Conservation (phyloP, 140 eudicot genomes). For the Stevia rebaudiana region DNA sequence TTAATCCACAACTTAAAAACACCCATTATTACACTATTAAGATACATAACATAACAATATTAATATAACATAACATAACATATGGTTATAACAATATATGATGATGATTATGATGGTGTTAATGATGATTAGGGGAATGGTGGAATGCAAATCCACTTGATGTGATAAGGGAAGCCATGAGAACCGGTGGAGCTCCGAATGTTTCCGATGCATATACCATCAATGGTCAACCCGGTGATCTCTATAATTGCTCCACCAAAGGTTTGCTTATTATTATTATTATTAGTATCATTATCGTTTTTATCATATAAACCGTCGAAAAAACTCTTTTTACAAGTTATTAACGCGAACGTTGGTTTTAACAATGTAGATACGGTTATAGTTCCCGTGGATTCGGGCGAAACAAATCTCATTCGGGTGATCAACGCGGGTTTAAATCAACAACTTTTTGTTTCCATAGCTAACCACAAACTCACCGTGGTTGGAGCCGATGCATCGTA, state of each 20-base stretch:
- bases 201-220: slow-evolving; percentile 87
- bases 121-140: slow-evolving; percentile 78
- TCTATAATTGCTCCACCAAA: slow-evolving; percentile 73
- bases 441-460: slow-evolving; percentile 70
- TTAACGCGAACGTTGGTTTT: not conserved
- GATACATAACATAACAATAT: slow-evolving; percentile 3
- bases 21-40: not conserved
- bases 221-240: slow-evolving; percentile 98
- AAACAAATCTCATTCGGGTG: slow-evolving; percentile 71
- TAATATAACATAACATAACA: not conserved
- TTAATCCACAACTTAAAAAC: not conserved
- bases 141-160: slow-evolving; percentile 79
- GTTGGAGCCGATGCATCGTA: slow-evolving; percentile 93
- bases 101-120: not conserved
- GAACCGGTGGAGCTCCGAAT: slow-evolving; percentile 87
- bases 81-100: too few relatives aligned
- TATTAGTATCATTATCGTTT: not conserved
- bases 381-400: slow-evolving; percentile 72
- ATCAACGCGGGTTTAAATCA: slow-evolving; percentile 77
- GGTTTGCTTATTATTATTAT: slow-evolving; percentile 37
- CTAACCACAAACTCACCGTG: slow-evolving; percentile 78
- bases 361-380: slow-evolving; percentile 56
- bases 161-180: slow-evolving; percentile 68
- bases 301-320: not conserved
- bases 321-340: not conserved